phyloP scores from a whole-genome alignment of 2,329 filamentous ascomycete species.

The Lasiodiplodia sp. region DNA sequence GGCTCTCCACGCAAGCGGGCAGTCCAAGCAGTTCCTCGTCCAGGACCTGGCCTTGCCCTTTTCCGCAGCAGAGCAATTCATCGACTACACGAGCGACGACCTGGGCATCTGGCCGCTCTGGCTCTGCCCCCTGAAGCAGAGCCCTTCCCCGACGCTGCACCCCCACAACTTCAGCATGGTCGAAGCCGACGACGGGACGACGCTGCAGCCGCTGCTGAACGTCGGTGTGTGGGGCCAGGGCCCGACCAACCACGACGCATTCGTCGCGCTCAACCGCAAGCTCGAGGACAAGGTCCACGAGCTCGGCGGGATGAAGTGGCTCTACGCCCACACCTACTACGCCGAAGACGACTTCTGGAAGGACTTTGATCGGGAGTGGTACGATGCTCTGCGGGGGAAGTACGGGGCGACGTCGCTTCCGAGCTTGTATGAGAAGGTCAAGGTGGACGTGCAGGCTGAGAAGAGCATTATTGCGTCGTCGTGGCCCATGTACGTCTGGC shows the following conservation, averaged over 20 bases:
- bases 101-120: slow-evolving; percentile 57
- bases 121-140: slow-evolving; percentile 53
- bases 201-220: slow-evolving; percentile 52
- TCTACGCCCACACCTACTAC: slow-evolving; percentile 75
- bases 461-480: slow-evolving; percentile 4
- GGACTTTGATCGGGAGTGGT: slow-evolving; percentile 65
- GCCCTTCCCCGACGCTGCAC: neutral
- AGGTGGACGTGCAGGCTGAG: slow-evolving; percentile 34
- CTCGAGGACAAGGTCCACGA: slow-evolving; percentile 67
- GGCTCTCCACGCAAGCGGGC: slow-evolving; percentile 67
- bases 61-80: slow-evolving; percentile 51
- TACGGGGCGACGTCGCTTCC: slow-evolving; percentile 68
- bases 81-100: slow-evolving; percentile 50
- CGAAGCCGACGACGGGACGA: slow-evolving; percentile 34
- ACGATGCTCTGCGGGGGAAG: slow-evolving; percentile 64
- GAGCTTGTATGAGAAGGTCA: slow-evolving; percentile 73
- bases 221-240: slow-evolving; percentile 73
- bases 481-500: slow-evolving; percentile 4
- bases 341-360: slow-evolving; percentile 73
- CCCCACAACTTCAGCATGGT: slow-evolving; percentile 39
- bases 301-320: slow-evolving; percentile 71
- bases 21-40: slow-evolving; percentile 67
- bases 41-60: slow-evolving; percentile 66
- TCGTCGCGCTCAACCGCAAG: slow-evolving; percentile 63
- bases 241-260: slow-evolving; percentile 35